These are phyloP conservation scores for Dipteronia sinensis DNA, from an alignment of 345 rosid species.

Conservation along the genomic window DNA sequence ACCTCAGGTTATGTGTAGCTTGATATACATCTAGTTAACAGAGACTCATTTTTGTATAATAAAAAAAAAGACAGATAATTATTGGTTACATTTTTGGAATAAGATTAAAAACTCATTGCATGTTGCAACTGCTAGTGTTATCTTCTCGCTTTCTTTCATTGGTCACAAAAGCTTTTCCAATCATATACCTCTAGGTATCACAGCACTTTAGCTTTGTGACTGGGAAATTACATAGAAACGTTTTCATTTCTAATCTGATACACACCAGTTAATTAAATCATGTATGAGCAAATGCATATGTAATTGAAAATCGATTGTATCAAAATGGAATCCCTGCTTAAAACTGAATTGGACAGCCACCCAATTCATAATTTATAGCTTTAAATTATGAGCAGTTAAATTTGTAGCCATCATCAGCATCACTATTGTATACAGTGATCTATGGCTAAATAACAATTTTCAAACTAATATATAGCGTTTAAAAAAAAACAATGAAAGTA, in stretches of 20 bases:
- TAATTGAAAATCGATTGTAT: background rate
- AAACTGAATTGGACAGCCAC: background rate
- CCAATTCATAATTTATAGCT: background rate
- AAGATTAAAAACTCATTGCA: background rate
- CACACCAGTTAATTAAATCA: background rate
- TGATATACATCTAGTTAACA: background rate
- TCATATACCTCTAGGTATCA: background rate
- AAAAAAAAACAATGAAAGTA: background rate
- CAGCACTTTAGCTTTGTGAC: background rate
- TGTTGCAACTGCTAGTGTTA: background rate
- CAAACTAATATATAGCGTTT: background rate
- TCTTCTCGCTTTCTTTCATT: background rate
- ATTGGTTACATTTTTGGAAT: too few relatives aligned
- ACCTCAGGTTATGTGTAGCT: background rate
- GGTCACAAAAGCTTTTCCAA: background rate
- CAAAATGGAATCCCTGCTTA: background rate
- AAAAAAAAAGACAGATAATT: too few relatives aligned
- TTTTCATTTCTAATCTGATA: background rate
- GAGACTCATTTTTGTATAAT: background rate
- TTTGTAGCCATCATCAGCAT: background rate
- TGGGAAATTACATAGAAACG: background rate
- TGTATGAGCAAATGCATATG: background rate
- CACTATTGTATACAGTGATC: background rate
- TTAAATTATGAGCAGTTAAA: background rate
- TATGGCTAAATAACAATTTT: background rate